phyloP scores from a whole-genome alignment of 2,329 filamentous ascomycete species.

The Rachicladosporium sp. region DNA sequence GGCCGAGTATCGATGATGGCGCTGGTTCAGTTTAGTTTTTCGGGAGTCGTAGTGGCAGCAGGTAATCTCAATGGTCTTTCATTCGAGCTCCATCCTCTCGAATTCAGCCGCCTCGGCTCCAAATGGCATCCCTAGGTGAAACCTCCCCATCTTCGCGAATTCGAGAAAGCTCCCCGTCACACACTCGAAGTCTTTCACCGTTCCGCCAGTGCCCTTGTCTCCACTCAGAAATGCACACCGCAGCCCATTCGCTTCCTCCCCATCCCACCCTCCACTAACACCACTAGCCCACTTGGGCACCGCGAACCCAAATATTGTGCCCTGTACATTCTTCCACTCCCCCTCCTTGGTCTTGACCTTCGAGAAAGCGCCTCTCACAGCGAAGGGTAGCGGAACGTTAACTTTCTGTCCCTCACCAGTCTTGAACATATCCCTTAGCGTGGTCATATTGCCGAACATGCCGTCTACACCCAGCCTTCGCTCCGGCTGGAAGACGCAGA shows the following conservation, averaged over 20 bases:
- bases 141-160: no score
- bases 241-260: not conserved
- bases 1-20: no score
- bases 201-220: not conserved
- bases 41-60: no score
- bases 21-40: no score
- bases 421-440: slow-evolving; percentile 1
- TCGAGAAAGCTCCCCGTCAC: not conserved
- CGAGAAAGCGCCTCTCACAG: slow-evolving; percentile 3
- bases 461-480: slow-evolving; percentile 1
- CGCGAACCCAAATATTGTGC: slow-evolving; percentile 3
- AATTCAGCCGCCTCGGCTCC: slow-evolving; percentile 3
- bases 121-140: no score
- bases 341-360: slow-evolving; percentile 1
- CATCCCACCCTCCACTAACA: slow-evolving; percentile 1
- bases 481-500: slow-evolving; percentile 2
- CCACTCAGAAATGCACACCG: slow-evolving; percentile 3
- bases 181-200: slow-evolving; percentile 1
- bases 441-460: not conserved
- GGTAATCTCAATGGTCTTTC: no score
- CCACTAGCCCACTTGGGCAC: slow-evolving; percentile 3
- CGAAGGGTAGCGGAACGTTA: slow-evolving; percentile 1
- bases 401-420: slow-evolving; percentile 1
- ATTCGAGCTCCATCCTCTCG: not conserved
- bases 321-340: slow-evolving; percentile 1